These are phyloP conservation scores for Coemansia sp. DNA, from an alignment of 192 early-diverging fungal genomes.

Conservation along the genomic window DNA sequence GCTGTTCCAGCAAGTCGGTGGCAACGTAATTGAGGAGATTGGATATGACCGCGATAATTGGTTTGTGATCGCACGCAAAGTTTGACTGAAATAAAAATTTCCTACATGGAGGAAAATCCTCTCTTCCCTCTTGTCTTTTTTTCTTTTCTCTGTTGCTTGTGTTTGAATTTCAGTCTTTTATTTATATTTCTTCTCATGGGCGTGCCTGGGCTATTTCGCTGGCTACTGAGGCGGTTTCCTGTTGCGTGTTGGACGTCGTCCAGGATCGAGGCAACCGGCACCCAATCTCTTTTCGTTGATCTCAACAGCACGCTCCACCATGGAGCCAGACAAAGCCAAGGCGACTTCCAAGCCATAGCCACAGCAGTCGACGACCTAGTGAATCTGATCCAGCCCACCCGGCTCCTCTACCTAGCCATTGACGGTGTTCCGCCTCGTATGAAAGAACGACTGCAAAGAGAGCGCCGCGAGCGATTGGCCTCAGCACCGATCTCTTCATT, in stretches of 20 bases:
- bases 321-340: slow-evolving; percentile 25
- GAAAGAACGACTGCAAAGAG: slow-evolving; percentile 97
- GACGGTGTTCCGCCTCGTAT: slow-evolving; percentile 96
- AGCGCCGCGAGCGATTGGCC: slow-evolving; percentile 82
- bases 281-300: slow-evolving; percentile 47
- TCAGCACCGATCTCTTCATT: slow-evolving; percentile 66
- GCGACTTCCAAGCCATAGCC: slow-evolving; percentile 20
- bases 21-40: slow-evolving; percentile 59
- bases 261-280: slow-evolving; percentile 15
- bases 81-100: slow-evolving; percentile 39
- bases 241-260: slow-evolving; percentile 28
- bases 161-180: neutral
- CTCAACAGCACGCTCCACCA: slow-evolving; percentile 52
- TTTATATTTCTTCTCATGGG: slow-evolving; percentile 29
- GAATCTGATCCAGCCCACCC: slow-evolving; percentile 70
- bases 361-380: slow-evolving; percentile 30
- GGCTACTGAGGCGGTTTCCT: slow-evolving; percentile 43
- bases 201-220: slow-evolving; percentile 50
- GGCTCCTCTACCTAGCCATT: slow-evolving; percentile 88
- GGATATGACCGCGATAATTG: slow-evolving; percentile 98
- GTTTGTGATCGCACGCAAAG: slow-evolving; percentile 73
- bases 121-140: neutral
- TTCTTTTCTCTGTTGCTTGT: neutral
- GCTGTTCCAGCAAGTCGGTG: slow-evolving; percentile 60
- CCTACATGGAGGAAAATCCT: neutral